Base-by-base conservation (phyloP, 257 asterid genomes). In the Jacaranda mimosifolia region DNA sequence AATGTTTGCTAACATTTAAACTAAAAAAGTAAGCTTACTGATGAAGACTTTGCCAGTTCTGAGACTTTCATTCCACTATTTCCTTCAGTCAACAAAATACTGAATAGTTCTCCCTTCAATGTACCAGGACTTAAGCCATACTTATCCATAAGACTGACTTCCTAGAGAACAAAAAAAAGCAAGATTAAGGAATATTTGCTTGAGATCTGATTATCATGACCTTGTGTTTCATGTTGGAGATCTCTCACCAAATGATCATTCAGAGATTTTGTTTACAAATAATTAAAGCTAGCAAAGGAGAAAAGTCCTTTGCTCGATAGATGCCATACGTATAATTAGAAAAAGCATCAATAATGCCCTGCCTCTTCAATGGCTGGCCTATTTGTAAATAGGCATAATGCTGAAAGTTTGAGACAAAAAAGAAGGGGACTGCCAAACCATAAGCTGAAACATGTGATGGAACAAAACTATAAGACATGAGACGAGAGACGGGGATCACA, bases 81-180 rank as follows among this genome's bases (percentile, higher is more conserved):
- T 82, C 98, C 99, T 80, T 81, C 87, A 68, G 70, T 84, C 82
- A 84, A 79, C 86, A 96, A 89, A 76, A 85, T 85, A 83, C 85
- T 83, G 75, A 96, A 96, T 66, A 96, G 84, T 83, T 93, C 97
- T 32, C 94, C 97, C 89, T 92, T 96, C 86, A 96, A 73, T 63
- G 99, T 91, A 76, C 95, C 96, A 75, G 92, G 87, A 77, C 84
- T 79, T 82, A 93, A 82, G 76, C 96, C 94, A 85, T 88, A 92
- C 83, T 83, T 96, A 43, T 88, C 89, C 97, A 96, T 87, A 79
- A 86, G 89, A 83, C 77, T 83, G 81, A 79, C 85, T 88, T 94
- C 97, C 99, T 96, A 82, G 63, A 72, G 49, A 86, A 74, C 67
- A 82, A 68, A 63, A 82, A 70, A 60, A 74, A 53, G 78, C 73